Percentiles rank a stretch among this genome's conserved stretches.
Conservation (phyloP, 352 stramenopile species). For the Pythium monospermum region DNA sequence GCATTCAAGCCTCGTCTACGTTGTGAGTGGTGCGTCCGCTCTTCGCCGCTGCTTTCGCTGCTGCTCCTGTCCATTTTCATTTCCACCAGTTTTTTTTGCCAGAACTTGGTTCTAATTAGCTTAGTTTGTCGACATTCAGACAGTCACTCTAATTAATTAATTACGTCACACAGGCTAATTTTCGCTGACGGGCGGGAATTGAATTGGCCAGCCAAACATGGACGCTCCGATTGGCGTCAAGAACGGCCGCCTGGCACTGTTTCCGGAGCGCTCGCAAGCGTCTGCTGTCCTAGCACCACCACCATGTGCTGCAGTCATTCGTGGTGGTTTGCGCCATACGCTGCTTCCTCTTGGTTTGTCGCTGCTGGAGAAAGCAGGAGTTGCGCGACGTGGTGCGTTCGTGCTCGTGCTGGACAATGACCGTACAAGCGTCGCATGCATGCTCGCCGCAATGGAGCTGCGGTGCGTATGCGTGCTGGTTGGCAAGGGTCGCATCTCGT, state of each 20-base stretch:
- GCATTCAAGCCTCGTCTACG: constrained; percentile 2
- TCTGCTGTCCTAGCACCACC: background rate
- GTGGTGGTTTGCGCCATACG: constrained; percentile 32
- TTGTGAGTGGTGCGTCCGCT: background rate
- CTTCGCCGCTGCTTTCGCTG: constrained; percentile 14
- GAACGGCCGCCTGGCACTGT: constrained; percentile 46
- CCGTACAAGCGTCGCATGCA: constrained; percentile 61
- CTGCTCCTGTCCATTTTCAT: constrained; percentile 11
- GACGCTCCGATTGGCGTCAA: constrained; percentile 47
- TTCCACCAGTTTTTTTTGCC: too few relatives aligned
- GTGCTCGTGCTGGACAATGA: constrained; percentile 74
- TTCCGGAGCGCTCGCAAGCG: constrained; percentile 23
- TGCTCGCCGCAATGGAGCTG: constrained; percentile 65
- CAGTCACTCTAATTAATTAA: background rate
- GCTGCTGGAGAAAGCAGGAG: constrained; percentile 30
- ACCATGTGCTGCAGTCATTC: constrained; percentile 22
- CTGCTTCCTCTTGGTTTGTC: constrained; percentile 46
- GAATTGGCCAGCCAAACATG: too few relatives aligned
- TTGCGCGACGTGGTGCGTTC: constrained; percentile 41
- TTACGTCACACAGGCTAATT: background rate
- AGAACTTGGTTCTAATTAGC: background rate
- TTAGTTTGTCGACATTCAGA: background rate
- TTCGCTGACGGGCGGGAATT: too few relatives aligned
- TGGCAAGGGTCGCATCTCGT: constrained; percentile 31
- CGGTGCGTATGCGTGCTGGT: constrained; percentile 54